Evolutionary conservation across 2,329 filamentous ascomycete genomes (phyloP), one percentile per base, ranked within the genome.

Genomic region (Epichloe hybrida): DNA sequence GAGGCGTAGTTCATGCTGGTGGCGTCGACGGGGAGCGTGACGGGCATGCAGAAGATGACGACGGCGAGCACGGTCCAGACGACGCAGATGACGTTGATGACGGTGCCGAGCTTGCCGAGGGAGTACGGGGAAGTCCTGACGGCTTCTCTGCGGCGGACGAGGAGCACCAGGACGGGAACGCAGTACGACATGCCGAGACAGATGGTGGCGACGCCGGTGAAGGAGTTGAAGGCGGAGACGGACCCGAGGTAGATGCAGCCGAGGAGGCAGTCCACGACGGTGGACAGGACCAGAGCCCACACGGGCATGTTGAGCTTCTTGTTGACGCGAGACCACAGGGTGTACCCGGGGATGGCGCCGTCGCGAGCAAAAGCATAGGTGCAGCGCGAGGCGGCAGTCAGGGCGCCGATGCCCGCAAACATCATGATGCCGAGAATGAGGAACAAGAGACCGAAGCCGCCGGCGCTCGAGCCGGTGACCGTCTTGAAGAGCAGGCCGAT

Each of bases 211-310:
- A 88, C 84, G 31, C 85, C 84, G 0, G 85, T 89, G 65, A 90
- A 89, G 9, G 80, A 83, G 70, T 84, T 85, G 70, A 90, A 90
- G 0, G 86, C 86, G 0, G 84, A 83, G 0, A 79, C 77, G 1
- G 81, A 86, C 9, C 86, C 86, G 56, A 90, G 88, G 69, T 87
- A 90, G 64, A 90, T 88, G 56, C 86, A 73, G 0, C 85, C 86
- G 0, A 90, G 73, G 11, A 89, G 68, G 57, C 80, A 84, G 63
- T 86, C 81, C 42, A 90, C 78, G 0, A 73, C 61, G 0, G 84
- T 82, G 0, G 84, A 87, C 2, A 90, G 72, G 3, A 81, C 69
- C 6, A 90, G 72, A 1, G 81, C 84, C 71, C 74, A 80, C 1
- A 91, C 69, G 0, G 87, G 86, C 50, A 90, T 80, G 52, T 83